phyloP scores from a whole-genome alignment of 2,329 filamentous ascomycete genomes.

The Sporothrix schenckii region DNA sequence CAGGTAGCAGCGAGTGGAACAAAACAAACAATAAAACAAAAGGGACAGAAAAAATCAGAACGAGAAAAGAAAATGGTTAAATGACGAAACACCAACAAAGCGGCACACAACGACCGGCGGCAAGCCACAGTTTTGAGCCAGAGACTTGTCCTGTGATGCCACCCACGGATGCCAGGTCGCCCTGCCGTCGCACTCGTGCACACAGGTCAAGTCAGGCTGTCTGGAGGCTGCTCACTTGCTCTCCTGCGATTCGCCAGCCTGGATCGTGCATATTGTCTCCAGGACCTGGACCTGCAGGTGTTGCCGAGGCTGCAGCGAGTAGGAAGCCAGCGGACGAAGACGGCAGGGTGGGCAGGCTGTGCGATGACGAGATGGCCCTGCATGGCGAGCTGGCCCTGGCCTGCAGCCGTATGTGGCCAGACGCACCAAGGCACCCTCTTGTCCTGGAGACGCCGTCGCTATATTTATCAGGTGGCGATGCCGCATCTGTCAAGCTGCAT shows the following conservation, averaged over 20 bases:
- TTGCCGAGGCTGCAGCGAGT: slow-evolving; percentile 25
- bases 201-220: slow-evolving; percentile 1
- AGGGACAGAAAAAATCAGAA: neutral
- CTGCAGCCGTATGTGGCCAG: slow-evolving; percentile 17
- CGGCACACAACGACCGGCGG: neutral
- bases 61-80: neutral
- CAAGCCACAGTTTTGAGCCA: neutral
- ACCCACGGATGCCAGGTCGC: neutral
- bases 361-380: slow-evolving; percentile 32
- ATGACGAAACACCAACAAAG: too few relatives aligned
- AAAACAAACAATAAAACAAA: neutral
- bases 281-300: slow-evolving; percentile 23
- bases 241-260: slow-evolving; percentile 20
- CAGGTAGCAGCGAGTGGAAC: neutral
- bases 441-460: slow-evolving; percentile 21
- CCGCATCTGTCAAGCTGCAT: neutral
- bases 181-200: neutral
- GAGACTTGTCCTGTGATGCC: neutral
- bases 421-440: slow-evolving; percentile 14
- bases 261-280: slow-evolving; percentile 15
- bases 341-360: slow-evolving; percentile 9
- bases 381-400: slow-evolving; percentile 27
- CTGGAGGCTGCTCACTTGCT: neutral
- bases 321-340: neutral
- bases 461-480: slow-evolving; percentile 19